phyloP scores from a whole-genome alignment of 139 green algal species.

The Astrephomene gubernaculifera region DNA sequence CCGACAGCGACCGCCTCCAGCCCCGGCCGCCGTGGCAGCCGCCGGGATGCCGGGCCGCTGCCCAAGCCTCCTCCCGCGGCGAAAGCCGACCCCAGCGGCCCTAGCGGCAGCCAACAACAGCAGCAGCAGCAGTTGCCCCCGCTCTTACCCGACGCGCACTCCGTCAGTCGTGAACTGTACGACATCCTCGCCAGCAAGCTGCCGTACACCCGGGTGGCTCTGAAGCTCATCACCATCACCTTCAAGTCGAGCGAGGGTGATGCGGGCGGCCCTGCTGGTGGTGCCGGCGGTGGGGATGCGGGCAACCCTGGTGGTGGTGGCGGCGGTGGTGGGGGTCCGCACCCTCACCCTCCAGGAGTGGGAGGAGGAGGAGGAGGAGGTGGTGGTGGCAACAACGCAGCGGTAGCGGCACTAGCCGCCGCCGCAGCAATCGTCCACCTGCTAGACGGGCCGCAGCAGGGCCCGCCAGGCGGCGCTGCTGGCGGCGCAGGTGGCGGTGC shows the following conservation, averaged over 20 bases:
- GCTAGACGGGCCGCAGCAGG: not conserved
- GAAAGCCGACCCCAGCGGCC: not conserved
- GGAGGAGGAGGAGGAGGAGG: not conserved
- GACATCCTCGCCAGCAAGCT: not conserved
- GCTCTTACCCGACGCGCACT: constrained; percentile 4
- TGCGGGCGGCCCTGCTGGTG: not conserved
- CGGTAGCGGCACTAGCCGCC: not conserved
- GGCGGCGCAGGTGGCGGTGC: not conserved
- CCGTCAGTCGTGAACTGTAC: constrained; percentile 22
- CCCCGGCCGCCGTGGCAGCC: too few relatives aligned
- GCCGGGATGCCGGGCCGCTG: too few relatives aligned
- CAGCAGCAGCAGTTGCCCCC: too few relatives aligned
- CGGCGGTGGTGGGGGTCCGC: not conserved
- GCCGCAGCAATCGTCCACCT: constrained; percentile 7
- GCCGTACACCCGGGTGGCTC: constrained; percentile 18
- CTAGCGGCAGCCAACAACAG: not conserved
- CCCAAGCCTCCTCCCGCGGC: not conserved
- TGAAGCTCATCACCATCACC: constrained; percentile 38
- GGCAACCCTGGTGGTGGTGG: not conserved
- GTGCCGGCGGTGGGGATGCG: not conserved
- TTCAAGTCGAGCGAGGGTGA: not conserved
- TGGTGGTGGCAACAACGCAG: not conserved
- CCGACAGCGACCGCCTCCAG: too few relatives aligned
- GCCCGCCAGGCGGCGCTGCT: too few relatives aligned
- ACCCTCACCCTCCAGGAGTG: not conserved